Base-by-base conservation (phyloP, 2,329 filamentous ascomycete genomes). In the Ambrosiella beaveri region DNA sequence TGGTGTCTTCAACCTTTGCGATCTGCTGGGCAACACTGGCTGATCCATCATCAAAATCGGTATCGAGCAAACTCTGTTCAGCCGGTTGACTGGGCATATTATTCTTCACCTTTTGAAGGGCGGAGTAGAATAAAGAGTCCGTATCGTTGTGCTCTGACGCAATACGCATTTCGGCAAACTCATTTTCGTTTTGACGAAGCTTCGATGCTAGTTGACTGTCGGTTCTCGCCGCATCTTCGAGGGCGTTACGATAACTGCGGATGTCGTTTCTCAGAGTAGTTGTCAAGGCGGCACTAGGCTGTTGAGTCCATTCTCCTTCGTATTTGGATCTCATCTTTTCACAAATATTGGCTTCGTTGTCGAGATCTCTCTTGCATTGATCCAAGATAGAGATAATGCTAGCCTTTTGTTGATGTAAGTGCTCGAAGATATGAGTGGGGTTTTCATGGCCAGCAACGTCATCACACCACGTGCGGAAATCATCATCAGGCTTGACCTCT, bases 311-410 rank as follows among this genome's bases (percentile, higher is more conserved):
- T 57, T 97, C 91, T 36, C 77, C 79, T 58, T 91, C 90, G 68
- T 97, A 97, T 68, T 98, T 98, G 11, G 89, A 94, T 52, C 93
- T 81, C 93, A 98, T 98, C 75, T 97, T 98, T 69, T 98, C 93
- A 68, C 93, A 98, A 0, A 97, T 88, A 58, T 88, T 94, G 71
- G 97, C 94, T 69, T 98, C 93, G 82, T 93, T 89, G 64, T 98
- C 93, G 47, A 98, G 73, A 65, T 94, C 86, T 68, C 95, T 95
- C 58, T 84, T 82, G 64, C 88, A 88, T 59, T 80, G 80, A 59
- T 96, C 89, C 58, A 98, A 70, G 2, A 82, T 79, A 2, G 76
- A 75, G 35, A 88, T 69, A 11, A 96, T 86, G 1, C 80, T 77
- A 15, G 86, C 79, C 68, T 91, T 95, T 64, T 93, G 86, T 35